Base-by-base conservation (phyloP, 208 protist genomes). In the Acanthamoeba royreba region DNA sequence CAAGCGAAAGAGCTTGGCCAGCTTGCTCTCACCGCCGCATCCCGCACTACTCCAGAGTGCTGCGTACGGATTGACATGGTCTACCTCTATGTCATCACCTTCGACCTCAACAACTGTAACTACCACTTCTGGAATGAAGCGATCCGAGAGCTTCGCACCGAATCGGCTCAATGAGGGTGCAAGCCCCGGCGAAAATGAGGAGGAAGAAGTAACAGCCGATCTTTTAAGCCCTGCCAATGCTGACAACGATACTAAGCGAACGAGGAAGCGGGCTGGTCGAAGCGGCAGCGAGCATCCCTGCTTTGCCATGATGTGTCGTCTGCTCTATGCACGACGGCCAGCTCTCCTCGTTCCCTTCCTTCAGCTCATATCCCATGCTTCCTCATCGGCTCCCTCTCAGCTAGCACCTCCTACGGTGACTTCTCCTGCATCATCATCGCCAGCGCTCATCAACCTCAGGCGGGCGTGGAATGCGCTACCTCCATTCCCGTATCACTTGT, bases 261-360 rank as follows among this genome's bases (percentile, higher is more conserved):
- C 33, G 15, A 35, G 42, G 42, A 90, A 46, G 25, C 25, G 43
- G 43, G 4, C 49, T 3, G 47, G 55, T 35, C 55, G 47, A 25
- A 19, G 58, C n/a, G 45, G 87, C 0, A 25, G 53, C 33, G 87
- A 92, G 13, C 87, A 79, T 52, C 87, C 87, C 17, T 92, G 72
- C 87, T 92, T 92, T 77, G 87, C 22, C 42, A 72, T 52, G 17
- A 4, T 92, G 87, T 92, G 87, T 40, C 55, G 87, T 19, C 87
- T 92, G 5, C 47, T 81, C 87, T 79, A 79, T 61, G 63, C 55
- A 5, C 58, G 43, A 5, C 40, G 61, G 1, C 87, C 87, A 38
- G 45, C 45, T 15, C 61, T 92, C 9, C 63, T 92, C 33, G 31
- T 79, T 83, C 87, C 61, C 45, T 92, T 92, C 61, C 28, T 92